phyloP scores from a whole-genome alignment of 441 rosid species.

The Pelargonium cotyledonis region DNA sequence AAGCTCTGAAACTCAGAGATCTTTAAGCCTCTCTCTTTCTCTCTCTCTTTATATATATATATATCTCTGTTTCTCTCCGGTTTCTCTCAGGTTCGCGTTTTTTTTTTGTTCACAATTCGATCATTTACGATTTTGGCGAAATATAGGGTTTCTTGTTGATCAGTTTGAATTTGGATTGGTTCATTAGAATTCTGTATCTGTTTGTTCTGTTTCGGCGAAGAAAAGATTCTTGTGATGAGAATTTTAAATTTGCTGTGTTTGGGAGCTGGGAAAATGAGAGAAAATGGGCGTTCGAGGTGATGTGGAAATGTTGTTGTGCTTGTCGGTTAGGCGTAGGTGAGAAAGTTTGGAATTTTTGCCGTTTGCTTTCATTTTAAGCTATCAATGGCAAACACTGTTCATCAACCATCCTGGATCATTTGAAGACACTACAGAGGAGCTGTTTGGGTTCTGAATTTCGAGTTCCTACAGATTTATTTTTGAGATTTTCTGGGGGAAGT shows the following conservation, averaged over 20 bases:
- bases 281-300: constrained; percentile 5
- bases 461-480: neutral
- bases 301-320: neutral
- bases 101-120: too few species aligned
- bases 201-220: neutral
- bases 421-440: neutral
- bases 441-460: neutral
- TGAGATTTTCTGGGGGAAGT: neutral
- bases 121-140: too few species aligned
- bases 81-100: too few species aligned
- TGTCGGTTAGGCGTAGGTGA: neutral
- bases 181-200: neutral
- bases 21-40: too few species aligned
- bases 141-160: too few species aligned
- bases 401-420: neutral
- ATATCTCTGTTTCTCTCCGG: too few species aligned
- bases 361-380: neutral
- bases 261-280: constrained; percentile 14
- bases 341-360: constrained; percentile 8
- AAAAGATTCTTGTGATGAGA: neutral
- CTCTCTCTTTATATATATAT: too few species aligned
- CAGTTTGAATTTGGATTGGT: too few species aligned
- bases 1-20: too few species aligned
- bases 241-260: constrained; percentile 8
- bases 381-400: neutral